Base-by-base conservation (phyloP, 1,284 basidiomycete species). In the Papiliotrema terrestris region DNA sequence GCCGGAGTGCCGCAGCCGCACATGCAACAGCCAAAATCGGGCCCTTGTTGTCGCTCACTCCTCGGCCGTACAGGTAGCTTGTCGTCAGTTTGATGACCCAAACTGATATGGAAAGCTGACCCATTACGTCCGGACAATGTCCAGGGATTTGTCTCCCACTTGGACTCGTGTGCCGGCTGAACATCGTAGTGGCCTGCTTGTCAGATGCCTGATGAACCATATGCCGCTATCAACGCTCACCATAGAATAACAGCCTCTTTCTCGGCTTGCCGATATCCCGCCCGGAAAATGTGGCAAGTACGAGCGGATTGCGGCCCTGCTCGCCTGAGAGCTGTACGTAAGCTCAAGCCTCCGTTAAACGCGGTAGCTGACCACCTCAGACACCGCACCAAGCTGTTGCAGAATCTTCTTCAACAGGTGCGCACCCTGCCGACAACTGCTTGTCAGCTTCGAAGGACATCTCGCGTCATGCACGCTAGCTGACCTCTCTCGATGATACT, bases 21-120 rank as follows among this genome's bases (percentile, higher is more conserved):
- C 86, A 91, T 0, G 94, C 95, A 8, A 88, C 83, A 1, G 94
- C 93, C 56, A 98, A 82, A 45, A 96, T 88, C 0, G 96, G 95
- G 0, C 95, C 95, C 71, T 98, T 94, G 78, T 94, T 85, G 64
- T 93, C 91, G 2, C 88, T 88, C 2, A 90, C 87, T 1, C 95
- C 95, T 25, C 95, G 85, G 2, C 92, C 95, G 69, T 97, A 97
- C 0, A 98, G 80, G 69, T 93, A 95, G 0, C 36, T 50, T 17
- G 20, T n/a, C 37, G 26, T 45, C 20, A 42, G n/a, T 13, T 41
- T 6, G 20, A 20, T 23, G 32, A 3, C 13, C n/a, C 17, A 36
- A 37, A n/a, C 48, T 5, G 19, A 15, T 35, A 45, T 4, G 11
- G 9, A 2, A n/a, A 19, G 58, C 62, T 52, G 35, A 71, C 58